phyloP scores from a whole-genome alignment of 1,284 basidiomycete species.

The Malassezia sp. region DNA sequence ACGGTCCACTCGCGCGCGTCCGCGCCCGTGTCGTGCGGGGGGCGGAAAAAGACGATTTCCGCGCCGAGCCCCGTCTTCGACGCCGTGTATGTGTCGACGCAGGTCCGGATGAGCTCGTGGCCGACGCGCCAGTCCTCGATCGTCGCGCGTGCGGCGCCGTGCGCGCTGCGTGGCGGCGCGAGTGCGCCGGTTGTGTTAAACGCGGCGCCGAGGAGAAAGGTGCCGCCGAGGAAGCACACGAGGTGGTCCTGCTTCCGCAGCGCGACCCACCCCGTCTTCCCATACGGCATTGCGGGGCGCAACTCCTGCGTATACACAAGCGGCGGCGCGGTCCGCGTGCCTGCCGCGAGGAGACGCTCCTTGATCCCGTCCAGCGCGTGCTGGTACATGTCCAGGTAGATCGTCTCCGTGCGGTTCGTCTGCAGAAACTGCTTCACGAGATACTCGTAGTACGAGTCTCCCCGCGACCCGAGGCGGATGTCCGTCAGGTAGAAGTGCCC shows the following conservation, averaged over 20 bases:
- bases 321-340: constrained; percentile 38
- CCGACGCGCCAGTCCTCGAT: constrained; percentile 65
- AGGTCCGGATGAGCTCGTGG: constrained; percentile 69
- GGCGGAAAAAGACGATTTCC: constrained; percentile 45
- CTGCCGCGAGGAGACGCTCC: constrained; percentile 57
- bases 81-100: constrained; percentile 65
- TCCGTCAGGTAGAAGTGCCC: constrained; percentile 64
- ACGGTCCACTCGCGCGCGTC: constrained; percentile 48
- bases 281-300: not conserved
- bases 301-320: constrained; percentile 75
- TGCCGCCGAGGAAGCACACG: constrained; percentile 85
- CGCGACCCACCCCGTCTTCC: constrained; percentile 41
- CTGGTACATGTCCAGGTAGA: constrained; percentile 80
- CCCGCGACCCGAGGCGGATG: constrained; percentile 79
- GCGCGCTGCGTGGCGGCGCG: constrained; percentile 12
- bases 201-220: constrained; percentile 70
- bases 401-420: constrained; percentile 57
- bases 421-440: constrained; percentile 54
- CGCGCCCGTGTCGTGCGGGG: constrained; percentile 50
- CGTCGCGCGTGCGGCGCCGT: not conserved
- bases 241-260: constrained; percentile 87
- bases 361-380: constrained; percentile 72
- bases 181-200: constrained; percentile 13
- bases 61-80: constrained; percentile 60
- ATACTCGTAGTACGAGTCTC: constrained; percentile 92